These are phyloP conservation scores for Sarocladium kiliense DNA, from an alignment of 2,329 filamentous ascomycete species.

Conservation along the genomic window DNA sequence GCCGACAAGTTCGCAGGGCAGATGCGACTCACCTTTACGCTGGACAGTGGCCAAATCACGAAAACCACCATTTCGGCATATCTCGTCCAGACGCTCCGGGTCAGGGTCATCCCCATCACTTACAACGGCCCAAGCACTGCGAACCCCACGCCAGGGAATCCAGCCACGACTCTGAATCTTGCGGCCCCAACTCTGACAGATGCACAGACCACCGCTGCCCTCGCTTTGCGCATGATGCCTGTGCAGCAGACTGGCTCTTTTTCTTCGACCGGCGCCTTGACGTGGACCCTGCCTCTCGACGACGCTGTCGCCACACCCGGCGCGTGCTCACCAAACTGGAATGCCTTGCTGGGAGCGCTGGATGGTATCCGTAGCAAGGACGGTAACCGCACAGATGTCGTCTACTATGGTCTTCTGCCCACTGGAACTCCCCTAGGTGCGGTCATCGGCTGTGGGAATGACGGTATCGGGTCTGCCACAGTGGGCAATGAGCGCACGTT, in stretches of 20 bases:
- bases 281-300: background rate
- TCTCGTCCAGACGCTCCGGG: slow-evolving; percentile 2
- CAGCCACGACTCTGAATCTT: slow-evolving; percentile 1
- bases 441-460: background rate
- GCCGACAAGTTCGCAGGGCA: background rate
- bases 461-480: background rate
- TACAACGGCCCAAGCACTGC: slow-evolving; percentile 3
- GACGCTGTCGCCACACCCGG: background rate
- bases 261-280: background rate
- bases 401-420: slow-evolving; percentile 4
- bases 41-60: background rate
- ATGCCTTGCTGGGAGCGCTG: background rate
- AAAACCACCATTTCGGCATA: slow-evolving; percentile 1
- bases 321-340: background rate
- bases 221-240: slow-evolving; percentile 6
- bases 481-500: background rate
- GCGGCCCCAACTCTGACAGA: background rate
- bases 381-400: background rate
- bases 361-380: background rate
- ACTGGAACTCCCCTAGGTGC: background rate
- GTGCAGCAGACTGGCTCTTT: slow-evolving; percentile 1
- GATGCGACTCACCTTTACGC: background rate
- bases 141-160: background rate
- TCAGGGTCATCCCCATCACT: background rate
- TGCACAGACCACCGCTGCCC: slow-evolving; percentile 1